Base-by-base conservation (phyloP, 768 basidiomycete genomes). In the Podaxis sp. region DNA sequence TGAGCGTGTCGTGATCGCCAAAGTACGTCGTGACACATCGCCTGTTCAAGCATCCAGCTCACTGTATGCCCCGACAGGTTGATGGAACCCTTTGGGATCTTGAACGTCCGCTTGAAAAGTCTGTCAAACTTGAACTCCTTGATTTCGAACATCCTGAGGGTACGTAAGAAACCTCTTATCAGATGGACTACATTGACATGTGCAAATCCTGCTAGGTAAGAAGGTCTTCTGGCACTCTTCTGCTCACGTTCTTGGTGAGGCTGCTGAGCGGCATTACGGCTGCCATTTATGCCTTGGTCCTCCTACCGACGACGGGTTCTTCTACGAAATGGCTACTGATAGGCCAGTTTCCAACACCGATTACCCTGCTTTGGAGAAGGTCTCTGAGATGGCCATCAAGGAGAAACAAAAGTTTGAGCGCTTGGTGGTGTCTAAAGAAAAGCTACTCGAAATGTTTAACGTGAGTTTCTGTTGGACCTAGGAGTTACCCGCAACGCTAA, bases 141-240 rank as follows among this genome's bases (percentile, higher is more conserved):
- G 92, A 96, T 73, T 99, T 98, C 69, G 95, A 98, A 48, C 82
- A 94, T 67, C 86, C 89, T 2, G 93, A 95, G 78, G 94, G 93
- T 87, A 57, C 35, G 73, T 61, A 16, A 5, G 1, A 50, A 27
- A 23, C 18, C 52, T 11, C 27, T 37, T 16, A 13, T 4, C 18
- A 13, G 44, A 44, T 54, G 25, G 35, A 37, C 4, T 51, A 18
- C 25, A 44, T 21, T 18, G 47, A 11, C 18, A 25, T 48, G 11
- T 2, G 11, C 21, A 10, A 48, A 21, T 58, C 42, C 23, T 54
- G 51, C 56, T 73, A 88, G 95, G 96, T 62, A 95, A 98, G 74
- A 90, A 89, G 67, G 97, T 99, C 6, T 99, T 98, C 80, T 99
- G 97, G 97, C 97, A 98, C 73, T 98, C 97, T 16, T 98, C 95